phyloP scores from a whole-genome alignment of 352 stramenopile genomes.

The Phytophthora tubulina region DNA sequence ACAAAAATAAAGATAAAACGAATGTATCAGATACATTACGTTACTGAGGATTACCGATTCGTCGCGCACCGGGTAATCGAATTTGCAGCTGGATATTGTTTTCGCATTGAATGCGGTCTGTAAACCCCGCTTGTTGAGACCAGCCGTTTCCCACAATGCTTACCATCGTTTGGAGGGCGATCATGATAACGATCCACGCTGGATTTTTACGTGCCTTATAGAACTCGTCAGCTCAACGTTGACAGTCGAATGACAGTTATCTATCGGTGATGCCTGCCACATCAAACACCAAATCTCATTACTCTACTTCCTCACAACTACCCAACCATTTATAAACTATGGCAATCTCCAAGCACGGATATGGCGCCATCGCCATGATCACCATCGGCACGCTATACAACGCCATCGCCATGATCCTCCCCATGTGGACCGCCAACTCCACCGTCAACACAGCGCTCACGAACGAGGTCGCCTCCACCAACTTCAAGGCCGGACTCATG shows the following conservation, averaged over 20 bases:
- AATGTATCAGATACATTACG: too few relatives aligned
- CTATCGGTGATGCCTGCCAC: background rate
- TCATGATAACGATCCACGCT: constrained; percentile 14
- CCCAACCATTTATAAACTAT: background rate
- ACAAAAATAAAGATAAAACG: too few relatives aligned
- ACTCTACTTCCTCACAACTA: background rate
- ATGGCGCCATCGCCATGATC: constrained; percentile 29
- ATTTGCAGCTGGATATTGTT: background rate
- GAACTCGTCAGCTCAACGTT: too few relatives aligned
- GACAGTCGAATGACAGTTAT: background rate
- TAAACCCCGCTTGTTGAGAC: too few relatives aligned
- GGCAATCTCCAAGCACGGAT: constrained; percentile 23
- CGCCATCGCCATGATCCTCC: constrained; percentile 23
- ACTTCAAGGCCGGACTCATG: constrained; percentile 31
- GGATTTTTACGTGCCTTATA: too few relatives aligned
- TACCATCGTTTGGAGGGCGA: constrained; percentile 43
- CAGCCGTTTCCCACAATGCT: background rate
- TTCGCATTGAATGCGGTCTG: background rate
- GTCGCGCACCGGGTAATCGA: background rate
- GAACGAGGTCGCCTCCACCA: constrained; percentile 8
- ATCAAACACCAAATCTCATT: background rate
- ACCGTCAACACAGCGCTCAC: constrained; percentile 26
- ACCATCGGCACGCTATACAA: constrained; percentile 32
- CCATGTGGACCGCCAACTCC: constrained; percentile 26
- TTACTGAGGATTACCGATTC: background rate